These are phyloP conservation scores for Erythrophleum ivorense DNA, from an alignment of 331 rosid species.

Conservation along the genomic window DNA sequence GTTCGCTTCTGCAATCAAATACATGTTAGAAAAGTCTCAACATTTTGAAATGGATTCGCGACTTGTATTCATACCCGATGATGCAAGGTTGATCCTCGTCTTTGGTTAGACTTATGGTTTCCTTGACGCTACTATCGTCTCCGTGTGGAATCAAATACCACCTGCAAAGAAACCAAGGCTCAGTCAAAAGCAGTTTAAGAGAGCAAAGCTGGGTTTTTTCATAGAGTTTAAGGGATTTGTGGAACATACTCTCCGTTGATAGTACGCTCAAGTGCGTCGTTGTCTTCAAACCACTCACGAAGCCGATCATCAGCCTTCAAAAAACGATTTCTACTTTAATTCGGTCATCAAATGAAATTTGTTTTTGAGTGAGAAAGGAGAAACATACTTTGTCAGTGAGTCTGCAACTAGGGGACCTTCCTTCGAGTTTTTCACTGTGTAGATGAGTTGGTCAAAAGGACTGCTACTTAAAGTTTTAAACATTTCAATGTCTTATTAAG, in stretches of 20 bases:
- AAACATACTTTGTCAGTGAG: slow-evolving; percentile 87
- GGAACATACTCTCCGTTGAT: slow-evolving; percentile 78
- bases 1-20: not conserved
- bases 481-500: not conserved
- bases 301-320: slow-evolving; percentile 72
- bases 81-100: slow-evolving; percentile 61
- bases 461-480: not conserved
- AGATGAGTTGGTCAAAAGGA: slow-evolving; percentile 12
- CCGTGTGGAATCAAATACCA: slow-evolving; percentile 60
- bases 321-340: slow-evolving; percentile 36
- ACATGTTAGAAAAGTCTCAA: not conserved
- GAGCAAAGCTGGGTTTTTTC: too few relatives aligned
- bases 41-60: slow-evolving; percentile 1
- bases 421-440: slow-evolving; percentile 84
- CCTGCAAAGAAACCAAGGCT: slow-evolving; percentile 48
- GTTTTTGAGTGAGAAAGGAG: slow-evolving; percentile 37
- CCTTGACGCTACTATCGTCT: slow-evolving; percentile 46
- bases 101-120: slow-evolving; percentile 57
- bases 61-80: slow-evolving; percentile 66
- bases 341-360: slow-evolving; percentile 33
- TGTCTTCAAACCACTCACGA: slow-evolving; percentile 77
- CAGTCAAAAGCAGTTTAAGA: not conserved
- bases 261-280: slow-evolving; percentile 87
- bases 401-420: slow-evolving; percentile 74
- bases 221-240: slow-evolving; percentile 14